A percentile compares a stretch with the other conserved stretches of the same genome.
Evolutionary conservation across 139 green algal species (phyloP).

Genomic region (Coccomyxa sp.): DNA sequence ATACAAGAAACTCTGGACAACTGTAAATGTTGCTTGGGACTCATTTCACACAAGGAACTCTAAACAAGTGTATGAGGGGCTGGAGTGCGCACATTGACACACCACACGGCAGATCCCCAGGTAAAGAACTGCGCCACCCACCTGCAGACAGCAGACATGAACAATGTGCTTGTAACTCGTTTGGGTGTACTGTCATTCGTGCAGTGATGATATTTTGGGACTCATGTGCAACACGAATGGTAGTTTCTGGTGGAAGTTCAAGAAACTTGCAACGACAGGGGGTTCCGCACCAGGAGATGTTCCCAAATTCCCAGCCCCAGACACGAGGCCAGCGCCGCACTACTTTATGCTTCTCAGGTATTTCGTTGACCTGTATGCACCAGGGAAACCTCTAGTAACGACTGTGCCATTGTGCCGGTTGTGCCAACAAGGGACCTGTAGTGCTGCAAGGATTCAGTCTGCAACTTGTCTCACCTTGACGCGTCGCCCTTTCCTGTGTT

Average conservation of each 20-base stretch:
- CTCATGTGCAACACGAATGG: neutral
- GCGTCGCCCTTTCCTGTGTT: neutral
- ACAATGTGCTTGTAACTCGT: neutral
- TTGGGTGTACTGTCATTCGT: too few species aligned
- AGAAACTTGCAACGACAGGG: neutral
- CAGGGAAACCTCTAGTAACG: neutral
- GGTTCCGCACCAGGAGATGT: slow-evolving; percentile 1
- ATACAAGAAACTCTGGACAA: too few species aligned
- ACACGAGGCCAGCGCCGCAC: neutral
- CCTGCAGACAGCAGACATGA: neutral
- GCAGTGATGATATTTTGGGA: neutral
- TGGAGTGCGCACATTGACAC: neutral
- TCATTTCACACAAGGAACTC: too few species aligned
- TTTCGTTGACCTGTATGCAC: neutral
- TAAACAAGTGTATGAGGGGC: neutral
- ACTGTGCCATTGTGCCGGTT: neutral
- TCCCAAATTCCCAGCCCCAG: neutral
- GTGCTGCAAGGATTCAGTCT: neutral
- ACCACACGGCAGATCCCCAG: neutral
- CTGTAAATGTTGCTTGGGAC: neutral
- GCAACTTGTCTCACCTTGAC: neutral
- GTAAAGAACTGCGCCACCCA: neutral
- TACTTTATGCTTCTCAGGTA: neutral
- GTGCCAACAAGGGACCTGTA: neutral
- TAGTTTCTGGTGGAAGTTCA: neutral